phyloP scores from a whole-genome alignment of 257 asterid genomes.

The Scutellaria baicalensis region DNA sequence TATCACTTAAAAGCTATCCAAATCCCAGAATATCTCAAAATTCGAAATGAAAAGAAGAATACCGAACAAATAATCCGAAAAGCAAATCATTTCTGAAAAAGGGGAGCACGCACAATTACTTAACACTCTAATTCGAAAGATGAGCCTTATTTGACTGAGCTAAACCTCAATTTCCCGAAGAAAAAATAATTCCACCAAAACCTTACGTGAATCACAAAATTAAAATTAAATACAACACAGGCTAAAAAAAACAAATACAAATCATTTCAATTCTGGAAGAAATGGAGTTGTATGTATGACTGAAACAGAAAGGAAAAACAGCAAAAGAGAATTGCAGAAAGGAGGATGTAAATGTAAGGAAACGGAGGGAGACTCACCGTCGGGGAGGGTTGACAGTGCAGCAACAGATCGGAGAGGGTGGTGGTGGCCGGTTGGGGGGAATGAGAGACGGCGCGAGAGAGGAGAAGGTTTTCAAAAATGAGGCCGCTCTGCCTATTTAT shows the following conservation, averaged over 20 bases:
- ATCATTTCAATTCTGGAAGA: background rate
- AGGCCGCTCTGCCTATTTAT: conserved; percentile 22
- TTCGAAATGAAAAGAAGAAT: background rate
- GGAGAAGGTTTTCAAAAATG: conserved; percentile 35
- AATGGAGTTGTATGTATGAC: background rate
- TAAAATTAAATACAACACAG: background rate
- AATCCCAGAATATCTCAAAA: conserved; percentile 1
- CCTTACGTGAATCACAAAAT: conserved; percentile 9
- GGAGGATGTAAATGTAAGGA: conserved; percentile 12
- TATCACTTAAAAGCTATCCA: background rate
- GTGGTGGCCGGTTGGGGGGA: conserved; percentile 3
- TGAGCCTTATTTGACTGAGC: background rate
- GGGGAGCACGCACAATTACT: background rate
- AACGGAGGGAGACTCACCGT: conserved; percentile 30
- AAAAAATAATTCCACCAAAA: conserved; percentile 2
- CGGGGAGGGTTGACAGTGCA: conserved; percentile 15
- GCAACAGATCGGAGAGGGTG: conserved; percentile 39
- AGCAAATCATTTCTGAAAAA: background rate
- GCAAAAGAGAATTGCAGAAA: background rate
- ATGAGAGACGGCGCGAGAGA: conserved; percentile 46
- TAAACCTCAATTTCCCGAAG: background rate
- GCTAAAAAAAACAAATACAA: background rate
- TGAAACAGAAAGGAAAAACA: background rate
- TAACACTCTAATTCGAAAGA: conserved; percentile 10
- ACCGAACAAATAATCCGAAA: background rate